A percentile compares a stretch with the other conserved stretches of the same genome.
These are phyloP conservation scores for Citrus sinensis DNA, from an alignment of 345 rosid genomes.

Conservation along the genomic window DNA sequence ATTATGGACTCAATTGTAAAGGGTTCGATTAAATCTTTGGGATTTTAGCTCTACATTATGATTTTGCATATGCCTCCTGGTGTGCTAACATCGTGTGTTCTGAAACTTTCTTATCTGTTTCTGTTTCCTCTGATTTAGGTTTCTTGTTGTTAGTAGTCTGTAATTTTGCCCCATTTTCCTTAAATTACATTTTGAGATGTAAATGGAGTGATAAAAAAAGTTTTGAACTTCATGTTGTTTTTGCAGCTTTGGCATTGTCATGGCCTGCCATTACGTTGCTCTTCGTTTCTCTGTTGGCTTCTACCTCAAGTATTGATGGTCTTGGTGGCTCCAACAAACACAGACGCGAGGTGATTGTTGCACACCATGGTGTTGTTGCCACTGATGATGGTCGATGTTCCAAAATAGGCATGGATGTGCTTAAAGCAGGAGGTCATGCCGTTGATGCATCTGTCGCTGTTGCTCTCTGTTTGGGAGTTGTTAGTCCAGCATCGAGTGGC, in stretches of 20 bases:
- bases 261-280: slow-evolving; percentile 6
- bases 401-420: slow-evolving; percentile 29
- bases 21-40: background rate
- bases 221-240: background rate
- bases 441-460: slow-evolving; percentile 59
- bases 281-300: slow-evolving; percentile 8
- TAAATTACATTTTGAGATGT: background rate
- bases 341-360: slow-evolving; percentile 27
- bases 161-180: background rate
- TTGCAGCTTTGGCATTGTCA: slow-evolving; percentile 1
- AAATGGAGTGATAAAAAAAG: background rate
- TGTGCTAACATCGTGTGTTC: background rate
- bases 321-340: background rate
- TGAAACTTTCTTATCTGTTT: background rate
- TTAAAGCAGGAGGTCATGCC: slow-evolving; percentile 51
- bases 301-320: background rate
- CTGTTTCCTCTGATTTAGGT: background rate
- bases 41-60: background rate
- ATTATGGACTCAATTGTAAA: background rate
- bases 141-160: background rate
- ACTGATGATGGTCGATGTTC: slow-evolving; percentile 58
- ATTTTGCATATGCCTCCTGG: background rate
- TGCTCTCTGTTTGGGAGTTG: slow-evolving; percentile 58
- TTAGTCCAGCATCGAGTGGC: slow-evolving; percentile 58
- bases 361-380: slow-evolving; percentile 43